phyloP scores from a whole-genome alignment of 164 flowering plant genomes.

The Paratinospora sagittata region DNA sequence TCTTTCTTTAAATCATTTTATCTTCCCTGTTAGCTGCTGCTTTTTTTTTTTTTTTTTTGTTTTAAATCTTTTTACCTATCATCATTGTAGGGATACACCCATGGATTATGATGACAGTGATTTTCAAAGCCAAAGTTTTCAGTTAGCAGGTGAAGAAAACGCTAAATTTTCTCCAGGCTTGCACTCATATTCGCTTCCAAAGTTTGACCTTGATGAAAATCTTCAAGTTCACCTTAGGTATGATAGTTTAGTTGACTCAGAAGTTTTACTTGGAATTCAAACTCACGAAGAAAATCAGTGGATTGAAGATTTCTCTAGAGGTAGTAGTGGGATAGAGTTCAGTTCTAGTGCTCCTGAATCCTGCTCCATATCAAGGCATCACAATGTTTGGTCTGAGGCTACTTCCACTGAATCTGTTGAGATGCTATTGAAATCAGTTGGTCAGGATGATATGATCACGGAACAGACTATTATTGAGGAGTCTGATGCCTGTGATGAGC shows the following conservation, averaged over 20 bases:
- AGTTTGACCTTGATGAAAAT: conserved; percentile 63
- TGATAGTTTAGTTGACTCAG: conserved; percentile 82
- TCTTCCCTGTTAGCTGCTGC: neutral
- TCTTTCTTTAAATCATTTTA: neutral
- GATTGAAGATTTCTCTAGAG: conserved; percentile 83
- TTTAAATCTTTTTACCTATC: conserved; percentile 1
- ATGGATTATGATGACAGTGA: conserved; percentile 98
- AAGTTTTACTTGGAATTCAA: conserved; percentile 78
- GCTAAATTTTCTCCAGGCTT: conserved; percentile 54
- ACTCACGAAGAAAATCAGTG: conserved; percentile 81
- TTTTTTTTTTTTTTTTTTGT: neutral
- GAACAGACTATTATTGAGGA: conserved; percentile 38
- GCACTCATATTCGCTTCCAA: conserved; percentile 64
- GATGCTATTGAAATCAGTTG: conserved; percentile 89
- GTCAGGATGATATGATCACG: conserved; percentile 73
- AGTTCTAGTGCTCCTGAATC: conserved; percentile 65
- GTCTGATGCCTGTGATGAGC: conserved; percentile 40
- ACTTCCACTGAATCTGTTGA: conserved; percentile 96
- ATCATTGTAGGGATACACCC: conserved; percentile 51
- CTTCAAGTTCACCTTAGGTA: conserved; percentile 66
- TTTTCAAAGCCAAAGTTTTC: conserved; percentile 68
- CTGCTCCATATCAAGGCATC: conserved; percentile 68
- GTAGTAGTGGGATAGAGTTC: conserved; percentile 64
- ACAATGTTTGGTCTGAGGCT: conserved; percentile 98
- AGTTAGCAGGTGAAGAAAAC: conserved; percentile 73